These are phyloP conservation scores for Psophocarpus tetragonolobus DNA, from an alignment of 306 rosid species.

Conservation along the genomic window DNA sequence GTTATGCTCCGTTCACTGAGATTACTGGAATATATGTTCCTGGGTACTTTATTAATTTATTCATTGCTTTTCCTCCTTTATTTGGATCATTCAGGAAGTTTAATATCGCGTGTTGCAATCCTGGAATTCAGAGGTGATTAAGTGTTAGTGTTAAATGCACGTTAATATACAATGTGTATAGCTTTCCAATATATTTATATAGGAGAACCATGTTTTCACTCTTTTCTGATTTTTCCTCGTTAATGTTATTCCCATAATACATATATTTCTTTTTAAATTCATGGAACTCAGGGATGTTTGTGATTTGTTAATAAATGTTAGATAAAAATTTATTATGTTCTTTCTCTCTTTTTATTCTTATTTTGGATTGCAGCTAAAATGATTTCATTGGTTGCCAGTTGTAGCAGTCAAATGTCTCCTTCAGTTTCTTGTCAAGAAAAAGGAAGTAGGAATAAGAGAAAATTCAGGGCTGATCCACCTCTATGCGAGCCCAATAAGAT, in stretches of 20 bases:
- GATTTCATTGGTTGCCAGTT: constrained; percentile 71
- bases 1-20: constrained; percentile 37
- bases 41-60: constrained; percentile 39
- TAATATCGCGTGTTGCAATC: constrained; percentile 25
- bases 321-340: constrained; percentile 38
- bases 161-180: constrained; percentile 33
- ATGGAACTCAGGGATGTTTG: constrained; percentile 23
- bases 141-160: constrained; percentile 33
- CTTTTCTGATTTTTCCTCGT: constrained; percentile 31
- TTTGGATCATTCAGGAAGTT: constrained; percentile 25
- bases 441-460: constrained; percentile 87
- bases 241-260: constrained; percentile 9
- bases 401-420: constrained; percentile 54
- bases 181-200: no score
- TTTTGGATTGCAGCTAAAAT: constrained; percentile 52
- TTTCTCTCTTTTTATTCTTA: background rate
- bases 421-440: constrained; percentile 66
- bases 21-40: constrained; percentile 43
- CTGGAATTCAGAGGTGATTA: constrained; percentile 37
- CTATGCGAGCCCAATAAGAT: constrained; percentile 57
- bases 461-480: constrained; percentile 82
- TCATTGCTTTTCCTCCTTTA: constrained; percentile 14
- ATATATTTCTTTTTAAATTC: constrained; percentile 4
- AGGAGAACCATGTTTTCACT: constrained; percentile 36
- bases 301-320: constrained; percentile 15